Evolutionary conservation across 2,329 filamentous ascomycete genomes (phyloP), one percentile per base, ranked within the genome.

Genomic region (Nemania serpens): DNA sequence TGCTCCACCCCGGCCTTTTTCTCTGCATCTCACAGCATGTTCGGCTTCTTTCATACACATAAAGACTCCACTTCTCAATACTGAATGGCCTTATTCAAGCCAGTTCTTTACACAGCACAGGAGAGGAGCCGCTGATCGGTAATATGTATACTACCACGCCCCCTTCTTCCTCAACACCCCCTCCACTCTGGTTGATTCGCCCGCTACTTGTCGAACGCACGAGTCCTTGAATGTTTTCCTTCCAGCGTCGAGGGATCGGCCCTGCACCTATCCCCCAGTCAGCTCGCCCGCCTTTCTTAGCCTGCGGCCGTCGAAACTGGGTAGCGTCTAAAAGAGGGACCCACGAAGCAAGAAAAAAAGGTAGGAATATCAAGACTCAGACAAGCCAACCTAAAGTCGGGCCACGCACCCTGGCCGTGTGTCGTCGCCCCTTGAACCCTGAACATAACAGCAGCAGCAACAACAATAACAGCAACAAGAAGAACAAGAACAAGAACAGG

Each of bases 161-260:
- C 67, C 66, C 62, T 67, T 56, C 49, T 22, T 41, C 22, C 15
- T 53, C 17, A 11, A 66, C n/a, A n/a, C 66, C 68, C 66, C 67
- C 63, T 63, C 49, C 55, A 53, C 48, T 5, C 50, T 43, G 25
- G 61, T 67, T 71, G 70, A 70, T 71, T 70, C 68, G 70, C 45
- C 62, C 68, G 63, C 68, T 61, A 64, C 59, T 70, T 36, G 62
- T 67, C 62, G 64, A 69, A 55, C 67, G 65, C 68, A 58, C 49
- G 25, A 56, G 56, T 66, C 67, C 68, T 69, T 66, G 53, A 50
- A 63, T 67, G 63, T 69, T 68, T 69, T 66, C 42, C 63, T 45
- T 58, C 62, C 60, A 55, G 55, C 59, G 62, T 69, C 62, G 66
- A 70, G 68, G 70, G 71, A 73, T 72, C 69, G 71, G 69, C 70